A percentile compares a stretch with the other conserved stretches of the same genome.
Conservation (phyloP, 2,329 filamentous ascomycete species). For the Fusarium irregulare region DNA sequence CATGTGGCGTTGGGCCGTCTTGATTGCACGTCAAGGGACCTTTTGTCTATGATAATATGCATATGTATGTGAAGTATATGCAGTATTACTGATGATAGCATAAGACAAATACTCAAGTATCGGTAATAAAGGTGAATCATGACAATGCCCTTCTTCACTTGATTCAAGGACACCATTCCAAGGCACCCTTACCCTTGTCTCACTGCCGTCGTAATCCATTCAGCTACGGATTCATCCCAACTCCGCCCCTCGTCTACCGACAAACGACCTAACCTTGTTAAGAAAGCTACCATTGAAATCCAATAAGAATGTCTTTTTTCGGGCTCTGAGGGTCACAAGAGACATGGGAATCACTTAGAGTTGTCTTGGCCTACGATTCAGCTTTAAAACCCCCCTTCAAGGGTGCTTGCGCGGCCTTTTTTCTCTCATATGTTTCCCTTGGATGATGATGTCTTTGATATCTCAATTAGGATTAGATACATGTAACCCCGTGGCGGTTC, state of each 20-base stretch:
- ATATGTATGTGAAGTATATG: background rate
- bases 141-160: background rate
- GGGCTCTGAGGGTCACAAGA: slow-evolving; percentile 12
- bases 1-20: slow-evolving; percentile 8
- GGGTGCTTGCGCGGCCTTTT: slow-evolving; percentile 24
- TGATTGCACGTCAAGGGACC: background rate
- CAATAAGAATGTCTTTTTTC: slow-evolving; percentile 1
- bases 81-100: background rate
- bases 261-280: slow-evolving; percentile 6
- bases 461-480: slow-evolving; percentile 24
- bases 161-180: background rate
- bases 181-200: slow-evolving; percentile 12
- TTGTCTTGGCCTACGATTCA: slow-evolving; percentile 16
- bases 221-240: slow-evolving; percentile 13
- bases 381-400: background rate
- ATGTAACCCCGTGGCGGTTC: slow-evolving; percentile 7
- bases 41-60: background rate
- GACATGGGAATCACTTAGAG: slow-evolving; percentile 8
- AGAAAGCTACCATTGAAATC: slow-evolving; percentile 3
- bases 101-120: background rate
- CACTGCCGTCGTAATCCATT: slow-evolving; percentile 15
- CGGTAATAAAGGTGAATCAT: background rate
- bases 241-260: slow-evolving; percentile 17
- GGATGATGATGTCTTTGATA: slow-evolving; percentile 24
- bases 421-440: background rate